Base-by-base conservation (phyloP, 495 filamentous ascomycete species). In the Letharia columbiana region DNA sequence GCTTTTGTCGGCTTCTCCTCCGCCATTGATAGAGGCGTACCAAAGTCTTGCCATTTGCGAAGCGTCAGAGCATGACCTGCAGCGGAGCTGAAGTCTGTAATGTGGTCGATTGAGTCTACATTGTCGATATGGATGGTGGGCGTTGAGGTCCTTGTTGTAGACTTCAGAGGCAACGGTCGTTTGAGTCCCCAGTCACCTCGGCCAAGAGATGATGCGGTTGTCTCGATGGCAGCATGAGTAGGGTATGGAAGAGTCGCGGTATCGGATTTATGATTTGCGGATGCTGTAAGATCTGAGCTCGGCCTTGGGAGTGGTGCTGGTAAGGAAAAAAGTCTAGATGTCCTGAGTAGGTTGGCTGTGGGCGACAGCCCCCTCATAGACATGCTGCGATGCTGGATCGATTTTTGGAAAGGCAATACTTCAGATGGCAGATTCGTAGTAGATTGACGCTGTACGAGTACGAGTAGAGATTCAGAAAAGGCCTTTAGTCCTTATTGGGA, bases 141-240 rank as follows among this genome's bases (percentile, higher is more conserved):
- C 41, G 83, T 86, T 4, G 83, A 84, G 12, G 89, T 85, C 65
- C 83, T 86, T 15, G 76, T 73, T 0, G 90, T 96, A 10, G 87
- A 84, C 71, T 85, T 85, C 12, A 86, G 74, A 4, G 94, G 94
- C 1, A 98, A 77, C 12, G 90, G 81, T 47, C 95, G 81, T 76
- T 99, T 99, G 68, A 98, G 78, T 35, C 94, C 94, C 95, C 94
- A 99, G 72, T 98, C 94, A 31, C 94, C 94, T 68, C 83, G 81
- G 31, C 77, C 73, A 44, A 91, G 82, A n/a, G 93, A 92, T 33
- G 88, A 82, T 9, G 76, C 71, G 4, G 91, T 87, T 1, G 92
- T 96, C 23, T 90, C 87, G 72, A 99, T 90, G 68, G 90, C 83
- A 68, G 91, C 90, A 72, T 89, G 84, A 65, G 85, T 91, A n/a